Evolutionary conservation across 176 grass and related monocot genomes (phyloP), one percentile per base, ranked within the genome.

Genomic region (Triticum dicoccoides): DNA sequence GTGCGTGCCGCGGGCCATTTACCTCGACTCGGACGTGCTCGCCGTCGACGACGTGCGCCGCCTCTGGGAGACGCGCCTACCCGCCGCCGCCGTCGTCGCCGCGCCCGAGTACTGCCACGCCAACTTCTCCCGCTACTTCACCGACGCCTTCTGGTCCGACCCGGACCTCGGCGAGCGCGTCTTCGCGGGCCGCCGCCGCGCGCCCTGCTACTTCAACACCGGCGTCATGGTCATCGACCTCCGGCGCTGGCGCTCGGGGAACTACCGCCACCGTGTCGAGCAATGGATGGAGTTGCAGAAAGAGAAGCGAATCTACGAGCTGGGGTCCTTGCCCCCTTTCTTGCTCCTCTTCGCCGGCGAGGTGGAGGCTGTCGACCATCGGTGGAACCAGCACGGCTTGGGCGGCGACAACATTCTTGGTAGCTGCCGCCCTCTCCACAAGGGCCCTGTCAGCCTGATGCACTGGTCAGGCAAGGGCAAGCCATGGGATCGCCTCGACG

Each of bases 341-440:
- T 73, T 98, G 80, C 86, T 98, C 21, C 80, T 93, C 13, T 98
- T 98, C 62, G 89, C 96, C 69, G 96, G 96, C 12, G 93, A 94
- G 83, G 86, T 98, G 13, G 91, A 95, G 86, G 91, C 85, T 4
- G 96, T 98, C 27, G 92, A 99, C 54, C 97, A 96, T 18, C 42
- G 97, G 9, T 99, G 97, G 97, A 99, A 99, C 83, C 94, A 96
- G 82, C 97, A 99, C 62, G 97, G 97, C 44, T 70, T 99, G 39
- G 97, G 97, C 11, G 97, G 97, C 17, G 94, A 99, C 90, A 99
- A 99, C 85, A 52, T 97, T 2, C 69, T 90, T 49, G 90, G 95
- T 10, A 92, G 92, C 89, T 97, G 95, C 77, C 92, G 95, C 20
- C 95, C 95, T 0, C 85, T 97, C n/a, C 95, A 97, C 49, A 84